These are phyloP conservation scores for Cyphellophora attinorum DNA, from an alignment of 2,329 filamentous ascomycete genomes.

Conservation along the genomic window DNA sequence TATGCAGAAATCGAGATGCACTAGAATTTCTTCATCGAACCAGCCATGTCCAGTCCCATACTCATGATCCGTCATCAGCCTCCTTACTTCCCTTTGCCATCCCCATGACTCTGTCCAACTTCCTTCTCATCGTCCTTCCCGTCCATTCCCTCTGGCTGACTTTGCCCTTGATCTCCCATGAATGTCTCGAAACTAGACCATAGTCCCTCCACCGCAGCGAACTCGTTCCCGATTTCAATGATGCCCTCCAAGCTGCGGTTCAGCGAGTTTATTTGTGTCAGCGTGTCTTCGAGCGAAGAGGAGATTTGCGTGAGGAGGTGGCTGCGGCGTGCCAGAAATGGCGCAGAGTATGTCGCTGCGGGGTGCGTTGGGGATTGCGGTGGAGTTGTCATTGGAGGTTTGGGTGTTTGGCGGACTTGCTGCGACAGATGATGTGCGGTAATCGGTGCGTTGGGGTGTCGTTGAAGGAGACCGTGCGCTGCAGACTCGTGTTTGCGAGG, in stretches of 20 bases:
- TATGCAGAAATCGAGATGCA: too few species aligned
- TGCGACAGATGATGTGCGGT: too few species aligned
- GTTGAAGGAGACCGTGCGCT: too few species aligned
- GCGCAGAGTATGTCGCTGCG: slow-evolving; percentile 5
- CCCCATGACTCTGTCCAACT: slow-evolving; percentile 1
- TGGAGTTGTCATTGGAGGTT: not conserved
- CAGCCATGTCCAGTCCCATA: not conserved
- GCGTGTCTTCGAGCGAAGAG: slow-evolving; percentile 68
- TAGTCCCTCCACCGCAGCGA: slow-evolving; percentile 89
- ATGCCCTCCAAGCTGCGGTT: slow-evolving; percentile 88
- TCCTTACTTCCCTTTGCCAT: too few species aligned
- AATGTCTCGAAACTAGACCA: slow-evolving; percentile 97
- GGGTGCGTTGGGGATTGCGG: slow-evolving; percentile 16
- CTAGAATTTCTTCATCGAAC: not conserved
- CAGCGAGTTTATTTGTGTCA: slow-evolving; percentile 91
- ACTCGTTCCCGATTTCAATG: slow-evolving; percentile 91
- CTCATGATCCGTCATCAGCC: too few species aligned
- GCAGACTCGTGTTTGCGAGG: too few species aligned
- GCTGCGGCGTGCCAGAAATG: slow-evolving; percentile 23
- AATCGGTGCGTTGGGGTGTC: too few species aligned
- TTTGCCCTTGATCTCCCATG: slow-evolving; percentile 61
- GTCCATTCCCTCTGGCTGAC: slow-evolving; percentile 8
- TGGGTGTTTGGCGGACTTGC: too few species aligned
- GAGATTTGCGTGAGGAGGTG: slow-evolving; percentile 18
- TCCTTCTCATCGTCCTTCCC: slow-evolving; percentile 2